These are phyloP conservation scores for Casuarina cunninghamiana DNA, from an alignment of 306 rosid genomes.

Conservation along the genomic window DNA sequence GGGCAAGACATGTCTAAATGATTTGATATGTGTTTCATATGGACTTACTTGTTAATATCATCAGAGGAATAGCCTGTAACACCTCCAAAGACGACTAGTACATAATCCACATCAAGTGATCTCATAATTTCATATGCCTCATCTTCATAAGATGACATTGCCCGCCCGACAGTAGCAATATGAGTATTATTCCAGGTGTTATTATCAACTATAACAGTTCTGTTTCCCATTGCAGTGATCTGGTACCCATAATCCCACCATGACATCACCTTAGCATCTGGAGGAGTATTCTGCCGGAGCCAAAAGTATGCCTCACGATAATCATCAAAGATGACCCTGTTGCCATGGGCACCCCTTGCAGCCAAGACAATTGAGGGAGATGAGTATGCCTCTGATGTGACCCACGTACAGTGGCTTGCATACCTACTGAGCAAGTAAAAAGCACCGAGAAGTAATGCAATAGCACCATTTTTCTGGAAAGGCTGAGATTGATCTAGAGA, in stretches of 20 bases:
- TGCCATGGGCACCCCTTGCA: slow-evolving; percentile 97
- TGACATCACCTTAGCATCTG: slow-evolving; percentile 98
- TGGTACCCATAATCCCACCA: slow-evolving; percentile 99
- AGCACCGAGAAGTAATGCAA: slow-evolving; percentile 80
- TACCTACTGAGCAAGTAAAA: slow-evolving; percentile 90
- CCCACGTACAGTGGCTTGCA: slow-evolving; percentile 99
- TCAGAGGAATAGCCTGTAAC: slow-evolving; percentile 99
- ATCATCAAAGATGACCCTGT: slow-evolving; percentile 94
- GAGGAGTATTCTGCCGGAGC: slow-evolving; percentile 97
- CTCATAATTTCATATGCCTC: slow-evolving; percentile 96
- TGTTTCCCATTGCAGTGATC: slow-evolving; percentile 99
- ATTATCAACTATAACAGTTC: slow-evolving; percentile 98
- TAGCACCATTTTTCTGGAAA: slow-evolving; percentile 87
- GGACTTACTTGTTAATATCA: slow-evolving; percentile 94
- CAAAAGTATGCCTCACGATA: slow-evolving; percentile 99
- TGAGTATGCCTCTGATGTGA: slow-evolving; percentile 98
- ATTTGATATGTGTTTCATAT: slow-evolving; percentile 15
- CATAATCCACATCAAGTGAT: slow-evolving; percentile 95
- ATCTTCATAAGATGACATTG: slow-evolving; percentile 97
- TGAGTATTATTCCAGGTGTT: slow-evolving; percentile 99
- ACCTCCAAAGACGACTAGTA: slow-evolving; percentile 96
- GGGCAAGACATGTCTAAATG: slow-evolving; percentile 10
- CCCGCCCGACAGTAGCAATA: slow-evolving; percentile 99
- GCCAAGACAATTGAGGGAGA: slow-evolving; percentile 99
- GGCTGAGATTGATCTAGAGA: slow-evolving; percentile 91